phyloP scores from a whole-genome alignment of 2,329 filamentous ascomycete genomes.

The Myriangium duriaei region DNA sequence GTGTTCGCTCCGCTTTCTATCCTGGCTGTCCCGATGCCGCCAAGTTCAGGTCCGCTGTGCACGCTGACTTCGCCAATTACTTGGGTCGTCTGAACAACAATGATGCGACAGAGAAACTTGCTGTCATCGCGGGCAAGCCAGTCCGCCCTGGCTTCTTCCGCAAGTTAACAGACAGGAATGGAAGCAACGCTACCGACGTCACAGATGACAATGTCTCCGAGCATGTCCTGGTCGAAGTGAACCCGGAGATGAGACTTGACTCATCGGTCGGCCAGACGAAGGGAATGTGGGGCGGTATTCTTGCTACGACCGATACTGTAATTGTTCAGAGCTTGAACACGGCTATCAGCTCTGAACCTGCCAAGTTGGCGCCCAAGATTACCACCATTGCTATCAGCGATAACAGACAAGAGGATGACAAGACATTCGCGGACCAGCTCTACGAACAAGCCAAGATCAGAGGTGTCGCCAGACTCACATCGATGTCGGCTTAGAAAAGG shows the following conservation, averaged over 20 bases:
- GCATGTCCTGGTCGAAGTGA: slow-evolving; percentile 12
- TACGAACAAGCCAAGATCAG: slow-evolving; percentile 12
- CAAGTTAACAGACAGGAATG: slow-evolving; percentile 3
- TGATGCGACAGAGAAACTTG: slow-evolving; percentile 5
- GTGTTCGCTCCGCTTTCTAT: slow-evolving; percentile 30
- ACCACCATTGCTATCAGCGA: slow-evolving; percentile 15
- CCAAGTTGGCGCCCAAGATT: slow-evolving; percentile 13
- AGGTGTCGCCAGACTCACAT: slow-evolving; percentile 2
- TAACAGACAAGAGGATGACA: slow-evolving; percentile 26
- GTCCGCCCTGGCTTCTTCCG: slow-evolving; percentile 14
- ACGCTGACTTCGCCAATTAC: slow-evolving; percentile 33
- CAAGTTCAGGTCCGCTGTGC: slow-evolving; percentile 31
- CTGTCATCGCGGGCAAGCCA: slow-evolving; percentile 10
- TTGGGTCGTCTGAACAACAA: slow-evolving; percentile 19
- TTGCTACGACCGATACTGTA: slow-evolving; percentile 25
- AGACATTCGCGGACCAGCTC: slow-evolving; percentile 29
- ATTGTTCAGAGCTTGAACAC: slow-evolving; percentile 16
- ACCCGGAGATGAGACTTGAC: slow-evolving; percentile 4
- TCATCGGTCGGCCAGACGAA: slow-evolving; percentile 4
- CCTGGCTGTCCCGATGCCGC: slow-evolving; percentile 33
- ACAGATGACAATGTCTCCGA: slow-evolving; percentile 16
- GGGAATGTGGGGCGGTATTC: slow-evolving; percentile 24
- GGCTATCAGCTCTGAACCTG: slow-evolving; percentile 18
- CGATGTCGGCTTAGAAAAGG: not conserved
- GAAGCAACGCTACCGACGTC: slow-evolving; percentile 13